Base-by-base conservation (phyloP, 257 asterid species). In the Schizonepeta tenuifolia region DNA sequence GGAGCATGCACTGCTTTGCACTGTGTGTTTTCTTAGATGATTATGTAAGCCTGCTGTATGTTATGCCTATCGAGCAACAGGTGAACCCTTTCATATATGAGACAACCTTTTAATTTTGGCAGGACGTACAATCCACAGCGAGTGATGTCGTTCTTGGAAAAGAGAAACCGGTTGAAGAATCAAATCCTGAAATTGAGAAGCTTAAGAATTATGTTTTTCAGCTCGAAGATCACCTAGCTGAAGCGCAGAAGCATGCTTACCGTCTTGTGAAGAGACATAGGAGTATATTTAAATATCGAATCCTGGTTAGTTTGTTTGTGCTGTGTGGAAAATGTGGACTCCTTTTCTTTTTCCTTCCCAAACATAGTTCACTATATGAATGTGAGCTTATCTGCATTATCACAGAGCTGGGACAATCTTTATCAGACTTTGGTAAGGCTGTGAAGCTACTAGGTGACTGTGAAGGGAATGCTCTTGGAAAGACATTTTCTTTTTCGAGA, bases 121-220 rank as follows among this genome's bases (percentile, higher is more conserved):
- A 95, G 99, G 99, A 92, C 24, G 93, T 95, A 51, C 99, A 95
- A 77, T 87, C 97, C 46, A 92, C 55, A 83, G 98, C 92, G 83
- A 95, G 97, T 77, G 99, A 92, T 77, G 99, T 86, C 53, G 96
- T 95, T 76, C 97, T 91, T 77, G 99, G 99, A 56, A 95, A 95
- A 88, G 99, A 95, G 79, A 95, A 92, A 61, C 98, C 95, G 63
- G 94, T 90, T 77, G 99, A 92, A 84, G 99, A 95, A 84, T 87
- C 99, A 57, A 87, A 70, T 75, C 92, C 92, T 1, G 97, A 95
- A 78, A 90, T 86, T 69, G 99, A 87, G 83, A 95, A 95, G 82
- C 82, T 92, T 81, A 95, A 90, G 82, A 88, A 71, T 74, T 95
- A 95, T 80, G 80, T 95, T 79, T 85, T 84, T 82, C 97, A 90